phyloP scores from a whole-genome alignment of 768 basidiomycete species.

The Amanita brunnescens region DNA sequence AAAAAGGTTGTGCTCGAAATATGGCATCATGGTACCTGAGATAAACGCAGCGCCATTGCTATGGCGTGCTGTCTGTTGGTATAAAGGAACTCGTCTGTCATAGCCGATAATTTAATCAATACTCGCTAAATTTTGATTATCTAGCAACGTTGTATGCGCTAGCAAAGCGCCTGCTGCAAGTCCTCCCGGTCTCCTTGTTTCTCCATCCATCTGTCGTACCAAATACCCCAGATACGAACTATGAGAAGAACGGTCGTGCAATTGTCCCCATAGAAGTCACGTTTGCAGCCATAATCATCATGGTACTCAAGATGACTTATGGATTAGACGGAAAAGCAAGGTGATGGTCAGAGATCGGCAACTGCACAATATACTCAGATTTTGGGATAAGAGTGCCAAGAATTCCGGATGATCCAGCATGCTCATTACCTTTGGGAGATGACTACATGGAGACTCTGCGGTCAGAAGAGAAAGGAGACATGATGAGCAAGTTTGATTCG shows the following conservation, averaged over 20 bases:
- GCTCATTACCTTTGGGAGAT: constrained; percentile 42
- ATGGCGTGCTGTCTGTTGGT: constrained; percentile 61
- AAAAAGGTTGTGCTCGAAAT: constrained; percentile 39
- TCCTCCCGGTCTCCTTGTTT: constrained; percentile 50
- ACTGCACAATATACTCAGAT: constrained; percentile 9
- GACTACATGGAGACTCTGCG: constrained; percentile 40
- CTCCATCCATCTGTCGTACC: constrained; percentile 31
- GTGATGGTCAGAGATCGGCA: constrained; percentile 23
- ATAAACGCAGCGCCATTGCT: constrained; percentile 67
- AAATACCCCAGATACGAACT: constrained; percentile 27
- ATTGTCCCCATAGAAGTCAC: constrained; percentile 62
- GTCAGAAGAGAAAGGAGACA: constrained; percentile 23
- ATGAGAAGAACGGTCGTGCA: constrained; percentile 50
- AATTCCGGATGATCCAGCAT: constrained; percentile 45
- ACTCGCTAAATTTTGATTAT: constrained; percentile 2
- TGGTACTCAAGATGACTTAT: constrained; percentile 79
- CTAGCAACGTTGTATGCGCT: constrained; percentile 59
- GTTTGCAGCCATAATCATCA: constrained; percentile 48
- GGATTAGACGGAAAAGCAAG: constrained; percentile 66
- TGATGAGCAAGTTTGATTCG: constrained; percentile 31
- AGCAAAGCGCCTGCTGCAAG: constrained; percentile 48
- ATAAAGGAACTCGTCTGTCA: constrained; percentile 71
- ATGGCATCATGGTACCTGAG: constrained; percentile 62
- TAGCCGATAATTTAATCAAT: background rate
- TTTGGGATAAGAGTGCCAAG: constrained; percentile 34